Evolutionary conservation across 2,329 filamentous ascomycete species (phyloP).

Genomic region (Lasiodiplodia sp.): DNA sequence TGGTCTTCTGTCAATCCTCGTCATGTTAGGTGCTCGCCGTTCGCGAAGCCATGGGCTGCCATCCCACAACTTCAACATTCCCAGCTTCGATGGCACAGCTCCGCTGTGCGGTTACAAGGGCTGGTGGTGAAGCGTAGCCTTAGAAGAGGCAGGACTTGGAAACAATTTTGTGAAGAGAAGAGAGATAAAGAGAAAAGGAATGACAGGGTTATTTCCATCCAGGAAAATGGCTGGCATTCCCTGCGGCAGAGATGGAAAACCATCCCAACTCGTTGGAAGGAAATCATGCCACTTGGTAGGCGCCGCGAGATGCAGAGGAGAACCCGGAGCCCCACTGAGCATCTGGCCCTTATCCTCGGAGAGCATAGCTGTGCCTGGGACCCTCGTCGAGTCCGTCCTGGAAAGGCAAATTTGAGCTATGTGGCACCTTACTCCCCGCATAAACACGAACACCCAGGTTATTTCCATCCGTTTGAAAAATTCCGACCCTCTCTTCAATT

Average conservation of each 20-base stretch:
- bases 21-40: not conserved
- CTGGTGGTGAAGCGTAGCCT: not conserved
- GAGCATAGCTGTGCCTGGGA: not conserved
- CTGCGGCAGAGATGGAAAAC: constrained; percentile 5
- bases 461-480: not conserved
- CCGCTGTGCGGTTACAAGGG: too few species aligned
- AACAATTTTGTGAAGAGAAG: too few species aligned
- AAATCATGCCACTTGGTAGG: not conserved
- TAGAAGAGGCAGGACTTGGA: too few species aligned
- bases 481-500: constrained; percentile 11
- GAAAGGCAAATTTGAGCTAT: constrained; percentile 26
- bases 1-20: not conserved
- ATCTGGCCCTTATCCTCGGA: not conserved
- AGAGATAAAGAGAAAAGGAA: not conserved
- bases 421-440: not conserved
- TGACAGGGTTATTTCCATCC: not conserved
- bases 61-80: not conserved
- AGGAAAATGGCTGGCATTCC: not conserved
- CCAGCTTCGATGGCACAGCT: not conserved
- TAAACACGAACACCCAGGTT: not conserved
- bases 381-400: not conserved
- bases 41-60: not conserved
- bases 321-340: constrained; percentile 1
- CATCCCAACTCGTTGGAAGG: not conserved
- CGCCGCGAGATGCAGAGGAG: not conserved